Base-by-base conservation (phyloP, 768 basidiomycete species). In the Hygrophorus pudorinus region DNA sequence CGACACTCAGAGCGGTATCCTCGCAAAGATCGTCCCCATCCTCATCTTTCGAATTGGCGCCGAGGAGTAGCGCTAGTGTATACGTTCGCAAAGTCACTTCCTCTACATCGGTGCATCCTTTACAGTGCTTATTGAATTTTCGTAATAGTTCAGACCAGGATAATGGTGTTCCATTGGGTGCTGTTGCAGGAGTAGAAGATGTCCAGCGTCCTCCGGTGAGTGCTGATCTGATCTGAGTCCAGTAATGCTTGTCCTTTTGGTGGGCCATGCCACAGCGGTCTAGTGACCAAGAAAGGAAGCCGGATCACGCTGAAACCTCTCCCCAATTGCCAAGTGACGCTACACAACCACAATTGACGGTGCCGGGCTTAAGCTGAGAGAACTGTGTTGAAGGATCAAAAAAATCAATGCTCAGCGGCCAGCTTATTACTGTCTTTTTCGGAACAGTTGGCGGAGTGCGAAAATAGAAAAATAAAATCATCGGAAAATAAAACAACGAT, bases 71-170 rank as follows among this genome's bases (percentile, higher is more conserved):
- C 4, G 76, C 73, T 24, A 89, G 64, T 1, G 72, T 70, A 27
- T 80, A 81, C 0, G 78, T 86, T 53, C 82, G 77, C 0, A 70
- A 73, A 13, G 81, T 83, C 47, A 86, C 67, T 51, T 82, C 78
- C 2, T 78, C 69, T 11, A 83, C 65, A 46, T 80, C 78, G 48
- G 59, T 53, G 51, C 70, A 78, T 0, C 81, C 79, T 4, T 59
- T 60, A 54, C 81, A 83, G 51, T 92, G 89, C 51, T 92, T 92
- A 58, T 84, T 80, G 65, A 87, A 89, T 62, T 92, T 92, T 51
- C 85, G 75, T 32, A 91, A 62, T 10, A 91, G 73, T 55, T 87
- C 83, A 1, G 78, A 68, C 89, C 89, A 92, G 9, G 79, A 65
- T 12, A 91, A 59, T 3, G 59, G 52, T 0, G 54, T 48, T 11